These are phyloP conservation scores for Pythium phragmitis DNA, from an alignment of 352 stramenopile species.

Conservation along the genomic window DNA sequence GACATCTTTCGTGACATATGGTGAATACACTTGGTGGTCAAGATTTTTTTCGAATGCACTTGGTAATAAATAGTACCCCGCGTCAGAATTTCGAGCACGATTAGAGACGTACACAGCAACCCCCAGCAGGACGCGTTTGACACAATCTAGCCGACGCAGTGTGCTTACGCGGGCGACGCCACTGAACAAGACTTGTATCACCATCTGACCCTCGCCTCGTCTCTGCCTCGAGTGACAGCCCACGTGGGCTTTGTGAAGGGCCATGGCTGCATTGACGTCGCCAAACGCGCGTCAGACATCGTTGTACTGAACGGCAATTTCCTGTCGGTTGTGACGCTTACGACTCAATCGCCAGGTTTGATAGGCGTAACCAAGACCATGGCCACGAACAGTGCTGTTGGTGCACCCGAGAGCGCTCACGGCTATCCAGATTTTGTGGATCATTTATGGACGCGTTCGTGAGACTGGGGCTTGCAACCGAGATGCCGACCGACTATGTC, in stretches of 20 bases:
- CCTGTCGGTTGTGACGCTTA: slow-evolving; percentile 83
- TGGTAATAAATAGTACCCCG: no score
- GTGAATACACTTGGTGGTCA: no score
- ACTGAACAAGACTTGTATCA: slow-evolving; percentile 96
- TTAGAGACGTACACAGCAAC: slow-evolving; percentile 69
- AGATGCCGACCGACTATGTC: slow-evolving; percentile 88
- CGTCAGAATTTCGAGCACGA: slow-evolving; percentile 87
- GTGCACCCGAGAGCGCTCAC: slow-evolving; percentile 88
- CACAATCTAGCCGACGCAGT: slow-evolving; percentile 87
- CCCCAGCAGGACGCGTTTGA: slow-evolving; percentile 89
- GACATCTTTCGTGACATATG: no score
- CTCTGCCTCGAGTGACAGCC: slow-evolving; percentile 67
- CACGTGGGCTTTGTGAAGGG: slow-evolving; percentile 82
- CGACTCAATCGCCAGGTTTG: slow-evolving; percentile 96
- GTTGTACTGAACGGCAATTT: slow-evolving; percentile 99
- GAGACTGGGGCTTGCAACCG: slow-evolving; percentile 94
- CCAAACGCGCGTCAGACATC: neutral
- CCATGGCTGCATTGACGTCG: slow-evolving; percentile 61
- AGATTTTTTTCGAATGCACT: no score
- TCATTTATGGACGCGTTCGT: slow-evolving; percentile 99
- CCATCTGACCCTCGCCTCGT: slow-evolving; percentile 73
- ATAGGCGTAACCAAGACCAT: slow-evolving; percentile 95
- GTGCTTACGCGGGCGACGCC: slow-evolving; percentile 95
- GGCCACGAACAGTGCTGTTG: slow-evolving; percentile 90
- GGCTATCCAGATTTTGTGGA: slow-evolving; percentile 97